Evolutionary conservation across 2,329 filamentous ascomycete genomes (phyloP), one percentile per base, ranked within the genome.

Genomic region (Claviceps quebecensis): DNA sequence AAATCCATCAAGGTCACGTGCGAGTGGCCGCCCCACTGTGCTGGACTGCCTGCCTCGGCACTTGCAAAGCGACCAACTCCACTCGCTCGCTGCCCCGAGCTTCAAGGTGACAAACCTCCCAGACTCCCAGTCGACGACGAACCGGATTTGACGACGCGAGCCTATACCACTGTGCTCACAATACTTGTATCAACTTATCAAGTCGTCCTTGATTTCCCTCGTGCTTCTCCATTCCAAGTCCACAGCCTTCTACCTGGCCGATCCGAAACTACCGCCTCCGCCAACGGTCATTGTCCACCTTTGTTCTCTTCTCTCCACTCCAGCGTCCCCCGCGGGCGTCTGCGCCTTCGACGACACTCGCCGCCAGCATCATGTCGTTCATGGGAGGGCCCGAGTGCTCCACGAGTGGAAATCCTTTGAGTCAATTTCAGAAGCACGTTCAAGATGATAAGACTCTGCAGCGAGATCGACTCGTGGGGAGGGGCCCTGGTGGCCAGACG

Each of bases 341-440:
- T 19, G 9, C 23, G 19, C 19, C 45, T 38, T 23, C 40, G 2
- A 34, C 37, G 36, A 48, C 13, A 47, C 34, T 49, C 37, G 29
- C 17, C 13, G 23, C 41, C 16, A 29, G 47, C 51, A 73, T 55
- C 58, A 97, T 98, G 91, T 96, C 91, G 51, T 97, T 98, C 69
- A 78, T 97, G 62, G 87, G 88, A 70, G 87, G 91, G 60, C 86
- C 91, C 60, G 93, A 97, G 73, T 98, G 93, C 77, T 97, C 91
- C 52, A 94, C 93, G 55, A 89, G 87, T 57, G 88, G 85, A 63
- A 98, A 98, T 69, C 93, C 94, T 53, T 82, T 98, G 62, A 91
- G 87, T 65, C 93, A 97, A 74, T 95, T 98, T 68, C 88, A 90
- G 57, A 98, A 98, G 70, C 90, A 96, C 69, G 87, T 93, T 52